Evolutionary conservation across 108 stramenopile species (phyloP), one percentile per base, ranked within the genome.

Genomic region (Phaeodactylum tricornutum): DNA sequence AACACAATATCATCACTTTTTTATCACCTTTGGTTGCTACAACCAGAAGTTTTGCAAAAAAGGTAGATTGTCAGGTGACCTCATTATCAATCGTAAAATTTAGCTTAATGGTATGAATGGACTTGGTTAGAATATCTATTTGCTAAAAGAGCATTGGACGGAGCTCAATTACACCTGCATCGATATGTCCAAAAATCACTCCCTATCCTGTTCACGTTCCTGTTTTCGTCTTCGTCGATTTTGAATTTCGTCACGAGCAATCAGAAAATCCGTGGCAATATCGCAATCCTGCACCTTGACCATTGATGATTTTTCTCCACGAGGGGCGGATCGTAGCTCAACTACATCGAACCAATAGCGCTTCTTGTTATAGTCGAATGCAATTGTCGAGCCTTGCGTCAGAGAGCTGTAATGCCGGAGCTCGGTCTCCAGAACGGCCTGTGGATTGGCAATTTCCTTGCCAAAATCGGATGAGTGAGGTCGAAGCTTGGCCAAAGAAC

Each of bases 281-380:
- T 91, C 89, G 53, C 89, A 91, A 67, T 91, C 89, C 58, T 91
- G 89, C 17, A 81, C 81, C 60, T 84, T 84, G 32, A 80, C 69
- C 61, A 74, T 77, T 5, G 70, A 56, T 37, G 67, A 64, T 66
- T 72, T 67, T 49, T 85, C 91, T 28, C 91, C 87, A 40, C 81
- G 48, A n/a, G 82, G 81, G n/a, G 79, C 76, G 26, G 75, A 67
- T 61, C 81, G 72, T 36, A 81, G 63, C 38, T 92, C 91, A 5
- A 72, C 86, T 36, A 93, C 87, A 72, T 93, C 87, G 43, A 93
- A 89, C 71, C 83, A 80, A 66, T 78, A 89, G 25, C 81, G 64
- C 45, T 75, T 71, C 7, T 63, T 66, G 28, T 79, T 78, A 63
- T 87, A 89, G 58, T 87, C 79, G 56, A 93, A 84, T 0, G 86